Conservation (phyloP, 2,329 filamentous ascomycete genomes). For the Chaetomium sp. region DNA sequence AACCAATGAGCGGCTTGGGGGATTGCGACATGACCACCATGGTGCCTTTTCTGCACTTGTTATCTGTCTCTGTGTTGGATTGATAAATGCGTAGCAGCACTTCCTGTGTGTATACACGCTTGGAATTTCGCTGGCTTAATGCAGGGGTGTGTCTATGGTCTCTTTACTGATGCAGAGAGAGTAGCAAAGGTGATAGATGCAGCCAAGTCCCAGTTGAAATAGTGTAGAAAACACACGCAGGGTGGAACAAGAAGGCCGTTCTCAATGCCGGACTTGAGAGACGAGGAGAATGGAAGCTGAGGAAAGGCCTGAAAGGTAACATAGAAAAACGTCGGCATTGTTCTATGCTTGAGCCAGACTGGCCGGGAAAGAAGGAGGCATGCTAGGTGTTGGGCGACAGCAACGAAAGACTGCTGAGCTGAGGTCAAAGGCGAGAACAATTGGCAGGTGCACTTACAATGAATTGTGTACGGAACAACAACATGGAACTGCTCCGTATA, state of each 20-base stretch:
- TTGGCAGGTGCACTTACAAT: too few relatives aligned
- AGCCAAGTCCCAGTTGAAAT: constrained; percentile 8
- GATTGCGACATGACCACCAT: constrained; percentile 48
- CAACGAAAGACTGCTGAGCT: too few relatives aligned
- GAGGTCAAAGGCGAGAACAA: too few relatives aligned
- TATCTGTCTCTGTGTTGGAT: not conserved
- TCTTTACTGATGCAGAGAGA: too few relatives aligned
- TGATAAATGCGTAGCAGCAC: constrained; percentile 5
- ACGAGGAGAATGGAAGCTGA: not conserved
- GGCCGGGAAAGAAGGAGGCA: too few relatives aligned
- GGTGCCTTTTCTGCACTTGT: constrained; percentile 3
- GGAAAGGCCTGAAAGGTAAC: constrained; percentile 7
- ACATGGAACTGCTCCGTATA: too few relatives aligned
- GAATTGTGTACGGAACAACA: too few relatives aligned
- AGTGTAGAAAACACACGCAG: not conserved
- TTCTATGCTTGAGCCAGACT: too few relatives aligned
- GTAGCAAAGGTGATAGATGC: not conserved
- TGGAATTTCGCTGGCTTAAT: too few relatives aligned
- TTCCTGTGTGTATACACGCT: constrained; percentile 10
- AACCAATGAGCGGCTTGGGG: constrained; percentile 49
- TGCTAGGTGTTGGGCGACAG: too few relatives aligned
- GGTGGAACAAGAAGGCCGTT: not conserved
- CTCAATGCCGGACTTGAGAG: not conserved
- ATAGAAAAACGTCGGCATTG: too few relatives aligned
- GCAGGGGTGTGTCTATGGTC: too few relatives aligned